Evolutionary conservation across 768 basidiomycete species (phyloP).

Genomic region (Dacryopinax primogenitus): DNA sequence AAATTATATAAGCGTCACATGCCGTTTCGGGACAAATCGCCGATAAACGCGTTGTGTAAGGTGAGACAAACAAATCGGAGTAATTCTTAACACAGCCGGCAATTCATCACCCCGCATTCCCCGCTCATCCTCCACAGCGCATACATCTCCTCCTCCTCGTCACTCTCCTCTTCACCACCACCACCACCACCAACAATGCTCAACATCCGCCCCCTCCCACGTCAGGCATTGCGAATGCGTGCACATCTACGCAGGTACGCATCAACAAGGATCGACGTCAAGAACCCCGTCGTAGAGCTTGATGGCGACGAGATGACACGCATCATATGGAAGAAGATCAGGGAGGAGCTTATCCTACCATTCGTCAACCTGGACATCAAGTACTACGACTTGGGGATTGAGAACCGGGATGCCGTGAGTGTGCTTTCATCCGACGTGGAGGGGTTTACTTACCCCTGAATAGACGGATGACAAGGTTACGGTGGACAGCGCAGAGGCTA

Average conservation of each 20-base stretch:
- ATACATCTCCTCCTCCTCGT: background rate
- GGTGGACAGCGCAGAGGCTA: constrained; percentile 85
- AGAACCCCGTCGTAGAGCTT: constrained; percentile 85
- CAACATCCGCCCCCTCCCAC: background rate
- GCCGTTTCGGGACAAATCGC: too few species aligned
- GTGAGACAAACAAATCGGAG: too few species aligned
- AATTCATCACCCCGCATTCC: background rate
- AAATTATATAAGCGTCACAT: too few species aligned
- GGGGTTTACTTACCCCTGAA: background rate
- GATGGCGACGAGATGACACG: constrained; percentile 99
- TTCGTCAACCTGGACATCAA: constrained; percentile 94
- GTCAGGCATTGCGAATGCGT: background rate
- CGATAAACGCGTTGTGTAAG: too few species aligned
- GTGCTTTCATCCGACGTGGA: background rate
- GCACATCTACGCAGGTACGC: background rate
- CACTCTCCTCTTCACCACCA: background rate
- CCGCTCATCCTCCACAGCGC: background rate
- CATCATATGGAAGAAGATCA: constrained; percentile 97
- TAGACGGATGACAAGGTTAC: constrained; percentile 93
- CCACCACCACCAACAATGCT: background rate
- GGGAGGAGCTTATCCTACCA: constrained; percentile 93
- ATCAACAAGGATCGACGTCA: constrained; percentile 45
- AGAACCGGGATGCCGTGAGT: constrained; percentile 73
- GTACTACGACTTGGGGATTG: constrained; percentile 94
- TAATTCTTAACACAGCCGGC: too few species aligned